Evolutionary conservation across 75 land plant species (phyloP), one percentile per base, ranked within the genome.

Genomic region (Sequoiadendron giganteum): DNA sequence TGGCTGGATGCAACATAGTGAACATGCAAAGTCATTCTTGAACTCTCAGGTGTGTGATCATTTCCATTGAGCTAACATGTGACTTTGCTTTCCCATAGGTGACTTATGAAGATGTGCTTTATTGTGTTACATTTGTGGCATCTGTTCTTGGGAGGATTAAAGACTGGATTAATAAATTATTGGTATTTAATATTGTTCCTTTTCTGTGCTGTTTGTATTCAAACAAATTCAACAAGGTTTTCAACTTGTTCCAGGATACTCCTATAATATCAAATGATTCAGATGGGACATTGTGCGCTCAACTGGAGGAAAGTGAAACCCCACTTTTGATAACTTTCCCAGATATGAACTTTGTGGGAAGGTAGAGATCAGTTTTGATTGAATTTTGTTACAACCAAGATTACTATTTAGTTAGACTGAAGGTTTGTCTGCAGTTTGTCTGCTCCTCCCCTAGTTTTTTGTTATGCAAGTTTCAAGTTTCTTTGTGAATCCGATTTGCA

Each of bases 1-100:
- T 85, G 93, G 97, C 32, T 98, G 99, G 97, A 72, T 89, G 54
- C 94, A 92, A 48, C 95, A 95, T 87, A 87, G 90, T 73, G 85
- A 86, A 86, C 85, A 93, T 88, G 91, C 91, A 36, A 91, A 87
- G 77, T 80, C 43, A 61, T 86, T 88, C 45, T 84, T 89, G 30
- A 93, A 93, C 85, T 87, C 90, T 58, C 95, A 94, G 95, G 99
- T 94, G 25, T 52, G 85, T 77, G 80, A 3, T 19, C 28, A 42
- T 43, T 55, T 85, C 5, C 10, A 49, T 49, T 56, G 39, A 52
- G 11, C 86, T 85, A 85, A 34, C 18, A 55, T 82, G 43, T 82
- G 52, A 47, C 48, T 13, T 19, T 28, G 5, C 32, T 82, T 82
- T 82, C 49, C 30, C 10, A 45, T 42, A 28, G 48, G 54, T 19